Evolutionary conservation across 2,329 filamentous ascomycete species (phyloP).

Genomic region (Fusarium bulbicola): DNA sequence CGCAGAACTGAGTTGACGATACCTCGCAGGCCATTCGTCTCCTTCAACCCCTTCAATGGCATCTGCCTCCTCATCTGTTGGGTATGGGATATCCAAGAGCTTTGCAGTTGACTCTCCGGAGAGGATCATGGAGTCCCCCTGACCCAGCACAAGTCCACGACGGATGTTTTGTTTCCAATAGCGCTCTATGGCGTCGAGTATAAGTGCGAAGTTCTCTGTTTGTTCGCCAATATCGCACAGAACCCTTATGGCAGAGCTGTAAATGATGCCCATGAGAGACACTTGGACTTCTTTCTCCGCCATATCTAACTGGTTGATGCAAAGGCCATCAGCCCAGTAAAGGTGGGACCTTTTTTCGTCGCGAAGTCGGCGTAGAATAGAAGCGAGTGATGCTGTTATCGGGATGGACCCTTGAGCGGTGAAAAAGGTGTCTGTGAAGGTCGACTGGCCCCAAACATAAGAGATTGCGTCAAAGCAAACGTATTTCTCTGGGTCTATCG

Average conservation of each 20-base stretch:
- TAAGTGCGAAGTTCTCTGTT: not conserved
- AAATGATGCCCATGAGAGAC: slow-evolving; percentile 6
- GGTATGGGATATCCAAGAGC: not conserved
- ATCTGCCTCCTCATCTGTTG: not conserved
- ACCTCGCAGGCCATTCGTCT: not conserved
- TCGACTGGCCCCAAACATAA: slow-evolving; percentile 10
- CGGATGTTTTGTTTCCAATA: slow-evolving; percentile 11
- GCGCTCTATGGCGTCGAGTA: not conserved
- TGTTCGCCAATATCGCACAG: slow-evolving; percentile 3
- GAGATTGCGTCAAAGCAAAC: slow-evolving; percentile 7
- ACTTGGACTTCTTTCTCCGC: slow-evolving; percentile 2
- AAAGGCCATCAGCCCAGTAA: slow-evolving; percentile 9
- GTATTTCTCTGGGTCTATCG: not conserved
- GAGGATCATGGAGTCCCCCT: not conserved
- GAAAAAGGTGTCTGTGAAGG: not conserved
- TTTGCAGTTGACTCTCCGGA: not conserved
- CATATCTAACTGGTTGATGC: slow-evolving; percentile 3
- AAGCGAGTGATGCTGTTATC: slow-evolving; percentile 8
- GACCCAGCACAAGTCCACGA: not conserved
- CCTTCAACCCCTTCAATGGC: not conserved
- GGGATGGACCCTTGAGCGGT: not conserved
- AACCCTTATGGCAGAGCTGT: slow-evolving; percentile 3
- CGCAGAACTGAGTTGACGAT: not conserved
- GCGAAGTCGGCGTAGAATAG: not conserved
- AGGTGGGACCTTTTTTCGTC: not conserved